phyloP scores from a whole-genome alignment of 2,329 filamentous ascomycete genomes.

The Penicillium hesseltinei region DNA sequence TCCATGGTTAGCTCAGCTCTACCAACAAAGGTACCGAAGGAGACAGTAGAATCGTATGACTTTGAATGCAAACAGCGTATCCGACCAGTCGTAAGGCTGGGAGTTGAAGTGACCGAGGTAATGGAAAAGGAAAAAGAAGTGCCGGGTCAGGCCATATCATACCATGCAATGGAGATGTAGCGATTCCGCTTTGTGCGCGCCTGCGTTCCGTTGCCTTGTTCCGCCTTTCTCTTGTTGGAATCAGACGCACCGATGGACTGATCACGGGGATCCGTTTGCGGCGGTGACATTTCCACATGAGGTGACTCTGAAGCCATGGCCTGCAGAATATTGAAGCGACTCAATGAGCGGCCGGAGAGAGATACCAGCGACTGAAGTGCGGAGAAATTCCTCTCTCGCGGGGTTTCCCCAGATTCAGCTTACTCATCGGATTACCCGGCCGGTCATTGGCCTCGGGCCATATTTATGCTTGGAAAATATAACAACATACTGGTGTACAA shows the following conservation, averaged over 20 bases:
- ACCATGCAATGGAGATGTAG: slow-evolving; percentile 68
- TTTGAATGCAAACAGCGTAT: neutral
- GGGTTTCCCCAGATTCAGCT: slow-evolving; percentile 35
- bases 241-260: slow-evolving; percentile 27
- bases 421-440: slow-evolving; percentile 18
- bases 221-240: slow-evolving; percentile 43
- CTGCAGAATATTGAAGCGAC: slow-evolving; percentile 1
- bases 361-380: slow-evolving; percentile 26
- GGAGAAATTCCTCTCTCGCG: slow-evolving; percentile 39
- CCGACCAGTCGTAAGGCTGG: neutral
- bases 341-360: slow-evolving; percentile 10
- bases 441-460: slow-evolving; percentile 10
- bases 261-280: slow-evolving; percentile 25
- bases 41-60: slow-evolving; percentile 7
- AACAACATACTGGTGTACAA: neutral
- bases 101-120: neutral
- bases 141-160: slow-evolving; percentile 31
- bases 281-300: slow-evolving; percentile 27
- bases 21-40: neutral
- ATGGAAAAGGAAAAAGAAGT: slow-evolving; percentile 2
- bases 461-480: neutral
- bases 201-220: slow-evolving; percentile 47
- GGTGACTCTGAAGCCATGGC: slow-evolving; percentile 38
- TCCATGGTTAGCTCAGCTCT: slow-evolving; percentile 9
- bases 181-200: slow-evolving; percentile 63